Base-by-base conservation (phyloP, 441 rosid genomes). In the Populus hybrid region DNA sequence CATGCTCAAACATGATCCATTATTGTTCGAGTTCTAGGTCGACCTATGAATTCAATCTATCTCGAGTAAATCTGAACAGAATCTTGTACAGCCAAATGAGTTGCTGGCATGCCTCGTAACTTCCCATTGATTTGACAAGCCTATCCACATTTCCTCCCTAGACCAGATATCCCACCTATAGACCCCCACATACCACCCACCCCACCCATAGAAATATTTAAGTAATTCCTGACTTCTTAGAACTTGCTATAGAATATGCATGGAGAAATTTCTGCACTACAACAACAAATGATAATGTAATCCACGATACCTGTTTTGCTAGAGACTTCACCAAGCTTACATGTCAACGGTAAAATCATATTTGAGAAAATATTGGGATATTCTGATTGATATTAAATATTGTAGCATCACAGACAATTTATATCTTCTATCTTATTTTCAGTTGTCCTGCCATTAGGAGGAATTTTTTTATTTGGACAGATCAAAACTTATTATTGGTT, bases 71-170 rank as follows among this genome's bases (percentile, higher is more conserved):
- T 72, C 71, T 18, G 38, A 18, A 35, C 32, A 34, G 42, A 12
- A 35, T 59, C 50, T 9, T 74, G 57, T 1, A 38, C 70, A 24
- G 4, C 26, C 28, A 9, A 14, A 21, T 6, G 69, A 67, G 53
- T 73, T 34, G 77, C 69, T 26, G 73, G 72, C 77, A 24, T 73
- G 81, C 63, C 73, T 73, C 77, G 38, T 40, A 28, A 66, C 72
- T 71, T 66, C 28, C 71, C 2, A 24, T 19, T 65, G 65, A 64
- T 38, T 40, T 16, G 53, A 74, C 61, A 23, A 23, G 59, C 53
- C 61, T 11, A 11, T 19, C 5, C 19, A 26, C 19, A 46, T 46
- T 46, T 46, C 57, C 57, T 46, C 7, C 57, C 57, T 46, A 46
- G 57, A 46, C 57, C 57, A 46, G 57, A 46, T 14, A 46, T 46